phyloP scores from a whole-genome alignment of 352 stramenopile species.

The Globisporangium cederbergense region DNA sequence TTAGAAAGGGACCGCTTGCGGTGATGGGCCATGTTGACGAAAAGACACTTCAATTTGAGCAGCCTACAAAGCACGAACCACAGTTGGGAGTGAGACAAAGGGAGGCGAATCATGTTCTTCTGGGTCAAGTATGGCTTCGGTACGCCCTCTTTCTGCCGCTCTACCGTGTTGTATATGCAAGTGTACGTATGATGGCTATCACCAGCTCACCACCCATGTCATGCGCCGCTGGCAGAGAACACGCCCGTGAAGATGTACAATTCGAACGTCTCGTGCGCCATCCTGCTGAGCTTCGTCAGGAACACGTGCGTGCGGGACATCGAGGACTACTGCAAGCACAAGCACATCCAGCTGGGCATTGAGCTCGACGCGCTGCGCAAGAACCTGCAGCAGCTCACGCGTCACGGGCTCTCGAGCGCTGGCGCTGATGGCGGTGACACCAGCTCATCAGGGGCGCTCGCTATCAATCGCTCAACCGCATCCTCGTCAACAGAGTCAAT shows the following conservation, averaged over 20 bases:
- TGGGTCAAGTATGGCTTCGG: constrained; percentile 84
- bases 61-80: background rate
- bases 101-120: constrained; percentile 47
- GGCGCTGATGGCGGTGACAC: background rate
- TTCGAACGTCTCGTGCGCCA: constrained; percentile 62
- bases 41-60: constrained; percentile 11
- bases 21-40: background rate
- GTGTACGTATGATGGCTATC: background rate
- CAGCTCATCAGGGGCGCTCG: background rate
- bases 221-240: constrained; percentile 24
- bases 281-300: constrained; percentile 69
- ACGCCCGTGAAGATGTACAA: constrained; percentile 76
- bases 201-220: background rate
- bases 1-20: background rate
- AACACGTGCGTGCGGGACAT: constrained; percentile 63
- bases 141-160: constrained; percentile 19
- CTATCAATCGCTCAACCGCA: constrained; percentile 14
- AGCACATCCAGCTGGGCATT: constrained; percentile 68
- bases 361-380: constrained; percentile 61
- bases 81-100: no score
- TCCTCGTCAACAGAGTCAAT: constrained; percentile 8
- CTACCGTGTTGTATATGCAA: background rate
- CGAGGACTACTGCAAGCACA: constrained; percentile 74
- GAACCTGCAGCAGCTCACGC: constrained; percentile 19
- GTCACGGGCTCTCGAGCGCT: constrained; percentile 15